Evolutionary conservation across 1,284 basidiomycete species (phyloP).

Genomic region (Fomitopsis schrenkii): DNA sequence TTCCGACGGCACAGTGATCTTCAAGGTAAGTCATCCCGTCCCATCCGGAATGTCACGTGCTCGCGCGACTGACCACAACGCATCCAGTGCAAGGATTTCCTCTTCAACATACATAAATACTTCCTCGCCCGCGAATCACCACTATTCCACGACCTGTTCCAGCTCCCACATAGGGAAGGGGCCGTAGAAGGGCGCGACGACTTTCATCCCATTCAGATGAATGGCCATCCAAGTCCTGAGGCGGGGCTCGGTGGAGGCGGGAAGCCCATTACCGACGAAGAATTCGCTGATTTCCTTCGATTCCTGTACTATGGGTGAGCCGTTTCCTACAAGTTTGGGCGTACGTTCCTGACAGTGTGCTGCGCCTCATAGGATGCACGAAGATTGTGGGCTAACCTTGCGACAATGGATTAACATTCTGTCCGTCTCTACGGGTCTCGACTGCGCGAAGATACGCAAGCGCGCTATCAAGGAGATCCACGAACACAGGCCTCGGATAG

Average conservation of each 20-base stretch:
- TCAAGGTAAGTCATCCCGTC: not conserved
- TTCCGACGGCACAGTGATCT: not conserved
- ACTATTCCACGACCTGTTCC: conserved; percentile 13
- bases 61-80: not conserved
- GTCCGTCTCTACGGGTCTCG: conserved; percentile 19
- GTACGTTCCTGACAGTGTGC: not conserved
- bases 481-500: conserved; percentile 5
- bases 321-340: not conserved
- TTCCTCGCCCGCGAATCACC: conserved; percentile 17
- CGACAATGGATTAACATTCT: conserved; percentile 19
- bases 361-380: conserved; percentile 17
- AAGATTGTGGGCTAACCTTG: conserved; percentile 8
- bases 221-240: conserved; percentile 1
- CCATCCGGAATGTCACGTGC: not conserved
- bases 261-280: not conserved
- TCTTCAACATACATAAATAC: conserved; percentile 31
- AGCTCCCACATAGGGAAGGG: conserved; percentile 3
- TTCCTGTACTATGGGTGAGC: conserved; percentile 16
- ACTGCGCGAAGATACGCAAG: conserved; percentile 18
- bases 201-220: conserved; percentile 8
- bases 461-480: conserved; percentile 21
- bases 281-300: conserved; percentile 13
- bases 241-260: not conserved
- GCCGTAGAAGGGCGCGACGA: conserved; percentile 11
- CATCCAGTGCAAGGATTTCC: conserved; percentile 26